Percentiles rank a stretch among this genome's conserved stretches.
These are phyloP conservation scores for Thielaviopsis punctulata DNA, from an alignment of 2,329 filamentous ascomycete species.

Conservation along the genomic window DNA sequence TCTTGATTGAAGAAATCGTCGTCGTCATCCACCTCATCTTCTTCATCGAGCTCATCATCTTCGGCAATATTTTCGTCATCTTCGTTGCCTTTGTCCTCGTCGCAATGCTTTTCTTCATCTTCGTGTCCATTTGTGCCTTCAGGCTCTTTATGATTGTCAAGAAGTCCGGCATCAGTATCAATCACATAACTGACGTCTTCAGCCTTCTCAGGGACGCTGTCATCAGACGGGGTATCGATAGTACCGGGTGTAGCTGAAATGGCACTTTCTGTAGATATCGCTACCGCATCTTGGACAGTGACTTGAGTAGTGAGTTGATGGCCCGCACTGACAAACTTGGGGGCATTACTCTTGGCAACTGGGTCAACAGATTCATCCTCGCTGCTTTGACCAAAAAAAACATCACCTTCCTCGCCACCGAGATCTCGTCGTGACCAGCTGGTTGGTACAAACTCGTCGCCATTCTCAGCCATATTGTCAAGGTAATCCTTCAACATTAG, in stretches of 20 bases:
- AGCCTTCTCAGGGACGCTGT: not conserved
- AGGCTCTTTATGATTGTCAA: constrained; percentile 31
- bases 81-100: not conserved
- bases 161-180: constrained; percentile 41
- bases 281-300: not conserved
- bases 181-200: not conserved
- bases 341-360: not conserved
- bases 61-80: not conserved
- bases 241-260: not conserved
- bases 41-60: not conserved
- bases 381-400: not conserved
- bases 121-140: too few species aligned
- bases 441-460: constrained; percentile 39
- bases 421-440: constrained; percentile 30
- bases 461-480: constrained; percentile 40
- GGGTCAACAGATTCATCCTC: not conserved
- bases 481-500: constrained; percentile 40
- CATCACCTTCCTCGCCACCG: constrained; percentile 16
- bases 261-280: not conserved
- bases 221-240: not conserved
- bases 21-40: not conserved
- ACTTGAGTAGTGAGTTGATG: not conserved
- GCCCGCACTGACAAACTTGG: not conserved
- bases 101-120: not conserved
- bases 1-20: constrained; percentile 2